Conservation (phyloP, 2,329 filamentous ascomycete species). For the Waltergamsia citrina region DNA sequence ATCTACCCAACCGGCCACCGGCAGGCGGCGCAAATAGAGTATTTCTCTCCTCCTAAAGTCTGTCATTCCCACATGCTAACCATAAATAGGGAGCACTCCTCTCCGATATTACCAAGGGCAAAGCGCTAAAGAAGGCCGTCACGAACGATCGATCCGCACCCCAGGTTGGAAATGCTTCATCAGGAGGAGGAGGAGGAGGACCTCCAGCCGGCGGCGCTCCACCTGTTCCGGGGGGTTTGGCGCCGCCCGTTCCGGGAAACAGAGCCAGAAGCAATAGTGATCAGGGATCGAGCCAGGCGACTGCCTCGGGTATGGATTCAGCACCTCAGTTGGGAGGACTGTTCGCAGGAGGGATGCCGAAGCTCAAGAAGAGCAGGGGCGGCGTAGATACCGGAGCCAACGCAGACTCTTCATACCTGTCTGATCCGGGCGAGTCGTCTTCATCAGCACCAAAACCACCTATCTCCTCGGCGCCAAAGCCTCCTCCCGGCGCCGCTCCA, state of each 20-base stretch:
- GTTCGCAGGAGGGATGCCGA: constrained; percentile 92
- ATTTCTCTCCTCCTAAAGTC: constrained; percentile 18
- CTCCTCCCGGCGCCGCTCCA: constrained; percentile 50
- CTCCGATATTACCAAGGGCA: constrained; percentile 78
- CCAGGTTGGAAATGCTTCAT: constrained; percentile 36
- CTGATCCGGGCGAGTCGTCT: constrained; percentile 53
- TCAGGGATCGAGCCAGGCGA: constrained; percentile 38
- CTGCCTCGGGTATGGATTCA: constrained; percentile 36
- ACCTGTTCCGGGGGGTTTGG: constrained; percentile 65
- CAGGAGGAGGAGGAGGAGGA: constrained; percentile 28
- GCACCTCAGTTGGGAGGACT: constrained; percentile 79
- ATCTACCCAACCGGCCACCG: constrained; percentile 46
- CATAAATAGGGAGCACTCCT: constrained; percentile 67
- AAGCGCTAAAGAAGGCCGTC: constrained; percentile 70
- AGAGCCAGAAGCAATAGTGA: constrained; percentile 81
- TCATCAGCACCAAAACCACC: constrained; percentile 4
- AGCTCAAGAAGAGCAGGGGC: constrained; percentile 78
- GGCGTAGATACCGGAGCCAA: constrained; percentile 59
- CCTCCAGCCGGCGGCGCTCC: constrained; percentile 67
- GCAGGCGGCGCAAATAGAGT: constrained; percentile 51
- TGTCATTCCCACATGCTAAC: constrained; percentile 5
- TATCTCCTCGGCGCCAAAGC: constrained; percentile 39
- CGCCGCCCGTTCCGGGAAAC: constrained; percentile 62
- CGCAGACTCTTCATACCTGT: constrained; percentile 61
- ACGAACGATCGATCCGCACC: constrained; percentile 92